phyloP scores from a whole-genome alignment of 441 rosid genomes.

The Mallotus japonicus region DNA sequence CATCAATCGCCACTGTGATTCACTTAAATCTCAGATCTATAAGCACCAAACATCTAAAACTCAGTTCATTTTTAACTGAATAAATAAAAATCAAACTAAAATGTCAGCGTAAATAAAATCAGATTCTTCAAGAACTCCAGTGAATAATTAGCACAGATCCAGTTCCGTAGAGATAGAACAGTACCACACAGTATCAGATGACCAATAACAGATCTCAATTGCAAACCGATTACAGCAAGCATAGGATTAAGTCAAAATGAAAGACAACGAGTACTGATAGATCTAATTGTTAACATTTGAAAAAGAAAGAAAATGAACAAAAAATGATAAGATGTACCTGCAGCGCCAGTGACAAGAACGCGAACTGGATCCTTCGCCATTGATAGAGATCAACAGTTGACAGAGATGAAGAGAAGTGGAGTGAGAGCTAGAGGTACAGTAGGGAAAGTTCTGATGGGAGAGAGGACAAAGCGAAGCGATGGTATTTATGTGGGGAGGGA shows the following conservation, averaged over 20 bases:
- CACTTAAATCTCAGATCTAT: not conserved
- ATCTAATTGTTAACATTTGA: not conserved
- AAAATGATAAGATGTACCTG: constrained; percentile 42
- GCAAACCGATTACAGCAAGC: no score
- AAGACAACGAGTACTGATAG: constrained; percentile 8
- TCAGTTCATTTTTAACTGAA: not conserved
- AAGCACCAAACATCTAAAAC: not conserved
- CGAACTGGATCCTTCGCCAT: constrained; percentile 90
- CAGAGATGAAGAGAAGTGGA: constrained; percentile 15
- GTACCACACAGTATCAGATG: not conserved
- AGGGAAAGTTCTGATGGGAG: not conserved
- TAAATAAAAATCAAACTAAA: not conserved
- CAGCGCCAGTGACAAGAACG: constrained; percentile 93
- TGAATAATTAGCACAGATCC: not conserved
- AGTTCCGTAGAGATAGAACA: not conserved
- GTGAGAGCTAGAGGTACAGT: constrained; percentile 14
- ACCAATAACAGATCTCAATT: constrained; percentile 21
- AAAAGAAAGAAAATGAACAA: not conserved
- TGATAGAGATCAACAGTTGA: constrained; percentile 22
- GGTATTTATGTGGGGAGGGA: not conserved
- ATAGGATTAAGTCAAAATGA: no score
- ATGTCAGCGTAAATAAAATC: no score
- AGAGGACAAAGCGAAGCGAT: not conserved
- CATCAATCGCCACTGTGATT: not conserved
- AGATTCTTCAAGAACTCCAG: not conserved